Evolutionary conservation across 2,329 filamentous ascomycete genomes (phyloP).

Genomic region (Fusarium annulatum): DNA sequence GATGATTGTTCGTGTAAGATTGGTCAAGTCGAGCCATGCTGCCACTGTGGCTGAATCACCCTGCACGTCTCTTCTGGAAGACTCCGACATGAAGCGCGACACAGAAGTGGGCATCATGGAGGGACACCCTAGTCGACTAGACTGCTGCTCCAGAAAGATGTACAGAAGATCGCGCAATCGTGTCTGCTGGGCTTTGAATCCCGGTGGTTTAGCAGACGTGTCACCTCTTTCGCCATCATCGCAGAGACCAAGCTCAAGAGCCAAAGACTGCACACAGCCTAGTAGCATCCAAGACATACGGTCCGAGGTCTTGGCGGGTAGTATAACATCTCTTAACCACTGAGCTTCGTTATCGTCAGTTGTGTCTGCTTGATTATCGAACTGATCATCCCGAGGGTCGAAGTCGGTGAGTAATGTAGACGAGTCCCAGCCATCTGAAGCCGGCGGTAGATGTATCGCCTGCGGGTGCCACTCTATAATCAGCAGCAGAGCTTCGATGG

Average conservation of each 20-base stretch:
- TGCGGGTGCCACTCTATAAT: constrained; percentile 69
- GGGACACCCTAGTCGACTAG: constrained; percentile 19
- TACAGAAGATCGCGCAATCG: constrained; percentile 14
- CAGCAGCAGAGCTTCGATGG: constrained; percentile 63
- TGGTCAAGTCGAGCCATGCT: constrained; percentile 25
- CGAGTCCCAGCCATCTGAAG: constrained; percentile 66
- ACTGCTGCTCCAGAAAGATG: constrained; percentile 29
- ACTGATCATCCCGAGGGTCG: constrained; percentile 46
- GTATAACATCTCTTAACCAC: constrained; percentile 65
- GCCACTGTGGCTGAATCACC: background rate
- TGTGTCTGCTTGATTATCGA: constrained; percentile 15
- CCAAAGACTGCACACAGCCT: constrained; percentile 48
- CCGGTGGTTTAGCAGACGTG: background rate
- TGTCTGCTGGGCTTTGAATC: background rate
- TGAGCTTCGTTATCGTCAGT: constrained; percentile 11
- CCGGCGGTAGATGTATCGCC: constrained; percentile 64
- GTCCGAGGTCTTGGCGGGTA: constrained; percentile 61
- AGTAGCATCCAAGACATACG: constrained; percentile 71
- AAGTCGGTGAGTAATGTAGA: constrained; percentile 58
- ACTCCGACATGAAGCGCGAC: background rate
- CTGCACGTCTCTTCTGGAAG: background rate
- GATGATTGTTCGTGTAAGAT: constrained; percentile 14
- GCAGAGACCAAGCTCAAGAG: constrained; percentile 26
- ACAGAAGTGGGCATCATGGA: constrained; percentile 13
- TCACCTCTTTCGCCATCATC: constrained; percentile 5